These are phyloP conservation scores for Mycena olivaceomarginata DNA, from an alignment of 768 basidiomycete genomes.

Conservation along the genomic window DNA sequence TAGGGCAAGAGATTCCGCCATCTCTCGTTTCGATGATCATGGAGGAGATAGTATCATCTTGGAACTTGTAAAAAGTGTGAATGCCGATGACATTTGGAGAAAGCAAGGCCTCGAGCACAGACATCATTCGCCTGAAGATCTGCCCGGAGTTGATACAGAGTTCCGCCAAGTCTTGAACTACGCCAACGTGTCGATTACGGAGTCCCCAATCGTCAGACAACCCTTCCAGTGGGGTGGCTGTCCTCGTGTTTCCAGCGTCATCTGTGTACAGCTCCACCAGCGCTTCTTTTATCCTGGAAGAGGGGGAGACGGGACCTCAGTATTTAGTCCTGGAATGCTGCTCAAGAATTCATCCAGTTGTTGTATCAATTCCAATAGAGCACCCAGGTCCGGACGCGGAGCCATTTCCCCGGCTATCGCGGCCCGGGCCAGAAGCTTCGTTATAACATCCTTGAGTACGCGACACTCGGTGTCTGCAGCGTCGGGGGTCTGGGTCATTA, in stretches of 20 bases:
- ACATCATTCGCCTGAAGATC: no score
- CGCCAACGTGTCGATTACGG: neutral
- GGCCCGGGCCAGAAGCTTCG: neutral
- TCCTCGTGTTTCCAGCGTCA: neutral
- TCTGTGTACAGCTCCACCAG: neutral
- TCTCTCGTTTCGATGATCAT: no score
- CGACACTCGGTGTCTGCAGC: neutral
- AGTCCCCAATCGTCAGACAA: neutral
- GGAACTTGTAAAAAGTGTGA: no score
- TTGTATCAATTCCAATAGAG: neutral
- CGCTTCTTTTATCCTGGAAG: neutral
- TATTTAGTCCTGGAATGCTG: neutral
- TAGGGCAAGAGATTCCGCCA: no score
- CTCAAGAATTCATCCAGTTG: neutral
- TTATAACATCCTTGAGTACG: neutral
- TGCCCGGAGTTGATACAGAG: neutral
- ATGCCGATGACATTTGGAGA: no score
- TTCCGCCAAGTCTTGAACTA: neutral
- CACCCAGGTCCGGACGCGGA: neutral
- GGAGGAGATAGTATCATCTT: no score
- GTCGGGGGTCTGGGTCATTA: neutral
- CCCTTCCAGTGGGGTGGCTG: neutral
- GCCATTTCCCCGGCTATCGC: neutral
- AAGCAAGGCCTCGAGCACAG: no score
- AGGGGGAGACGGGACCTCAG: neutral